Base-by-base conservation (phyloP, 2,329 filamentous ascomycete species). In the Lachnellula arida region DNA sequence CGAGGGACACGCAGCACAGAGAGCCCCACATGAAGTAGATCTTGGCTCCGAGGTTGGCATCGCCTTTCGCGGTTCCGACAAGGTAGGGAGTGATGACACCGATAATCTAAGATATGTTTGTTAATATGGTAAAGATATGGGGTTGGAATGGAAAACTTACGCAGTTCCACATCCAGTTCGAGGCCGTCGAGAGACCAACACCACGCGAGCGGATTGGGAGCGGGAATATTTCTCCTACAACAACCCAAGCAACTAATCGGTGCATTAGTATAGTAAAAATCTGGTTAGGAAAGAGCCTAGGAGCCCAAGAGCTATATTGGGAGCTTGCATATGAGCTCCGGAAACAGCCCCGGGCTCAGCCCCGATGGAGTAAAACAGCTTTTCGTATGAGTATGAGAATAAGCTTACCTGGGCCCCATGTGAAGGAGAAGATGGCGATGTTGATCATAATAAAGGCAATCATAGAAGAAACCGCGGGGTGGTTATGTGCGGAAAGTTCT, bases 201-300 rank as follows among this genome's bases (percentile, higher is more conserved):
- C 91, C 91, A 64, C 89, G 88, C 40, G 91, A 88, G 68, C 91
- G 88, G 74, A 96, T 93, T 59, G 89, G 89, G 53, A 96, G 83
- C 56, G 91, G 90, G 83, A 88, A 96, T 74, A 94, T 88, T 77
- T 96, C 91, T 70, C 91, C 91, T 68, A 95, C 91, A 65, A 96
- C 81, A 52, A 88, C 83, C 88, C 88, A 91, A 46, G 88, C 82
- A 22, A 55, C 61, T 62, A 32, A 4, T 12, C 2, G 9, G 28
- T 4, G 9, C 12, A 12, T 32, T 32, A 32, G 28, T 9, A 32
- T 32, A 32, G 28, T 11, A 32, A 32, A 32, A 4, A 12, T 2
- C 3, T 28, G 25, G 25, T 28, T 28, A 28, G 25, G 25, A 28
- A 6, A 28, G 25, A 28, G 25, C 25, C 25, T 7, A 28, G 25